A percentile compares a stretch with the other conserved stretches of the same genome.
Evolutionary conservation across 768 basidiomycete species (phyloP).

Genomic region (Candolleomyces eurysporus): DNA sequence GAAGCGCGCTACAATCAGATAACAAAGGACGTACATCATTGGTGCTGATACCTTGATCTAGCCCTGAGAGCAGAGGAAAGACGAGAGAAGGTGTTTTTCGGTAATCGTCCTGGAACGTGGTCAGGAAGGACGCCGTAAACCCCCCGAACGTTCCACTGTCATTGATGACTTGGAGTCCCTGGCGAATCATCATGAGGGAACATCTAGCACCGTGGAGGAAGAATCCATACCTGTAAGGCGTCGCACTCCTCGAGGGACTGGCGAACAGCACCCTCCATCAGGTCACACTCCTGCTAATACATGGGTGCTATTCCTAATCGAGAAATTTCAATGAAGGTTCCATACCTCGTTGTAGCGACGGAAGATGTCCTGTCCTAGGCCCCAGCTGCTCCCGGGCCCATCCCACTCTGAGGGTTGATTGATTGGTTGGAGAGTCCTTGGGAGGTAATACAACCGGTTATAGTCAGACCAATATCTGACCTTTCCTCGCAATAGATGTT

Average conservation of each 20-base stretch:
- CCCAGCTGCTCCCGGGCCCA: constrained; percentile 55
- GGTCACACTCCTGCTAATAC: constrained; percentile 46
- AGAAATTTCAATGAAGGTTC: background rate
- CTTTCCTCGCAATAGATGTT: constrained; percentile 19
- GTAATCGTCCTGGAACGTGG: constrained; percentile 65
- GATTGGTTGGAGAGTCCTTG: constrained; percentile 61
- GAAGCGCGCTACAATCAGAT: background rate
- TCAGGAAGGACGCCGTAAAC: constrained; percentile 59
- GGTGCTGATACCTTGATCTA: constrained; percentile 28
- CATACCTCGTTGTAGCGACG: constrained; percentile 53
- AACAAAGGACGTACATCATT: constrained; percentile 42
- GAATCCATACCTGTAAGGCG: constrained; percentile 56
- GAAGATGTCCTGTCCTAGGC: constrained; percentile 49
- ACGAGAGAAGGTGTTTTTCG: constrained; percentile 56
- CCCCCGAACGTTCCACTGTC: constrained; percentile 65
- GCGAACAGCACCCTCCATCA: constrained; percentile 71
- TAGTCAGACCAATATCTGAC: constrained; percentile 72
- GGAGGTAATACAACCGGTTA: constrained; percentile 60
- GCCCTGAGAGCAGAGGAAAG: constrained; percentile 56
- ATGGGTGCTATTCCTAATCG: background rate
- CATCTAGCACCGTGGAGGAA: background rate
- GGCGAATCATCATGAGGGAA: background rate
- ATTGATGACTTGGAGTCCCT: constrained; percentile 72
- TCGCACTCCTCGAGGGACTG: constrained; percentile 74
- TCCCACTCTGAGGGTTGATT: constrained; percentile 61